phyloP scores from a whole-genome alignment of 73 alveolate species.

The Chromera velia region DNA sequence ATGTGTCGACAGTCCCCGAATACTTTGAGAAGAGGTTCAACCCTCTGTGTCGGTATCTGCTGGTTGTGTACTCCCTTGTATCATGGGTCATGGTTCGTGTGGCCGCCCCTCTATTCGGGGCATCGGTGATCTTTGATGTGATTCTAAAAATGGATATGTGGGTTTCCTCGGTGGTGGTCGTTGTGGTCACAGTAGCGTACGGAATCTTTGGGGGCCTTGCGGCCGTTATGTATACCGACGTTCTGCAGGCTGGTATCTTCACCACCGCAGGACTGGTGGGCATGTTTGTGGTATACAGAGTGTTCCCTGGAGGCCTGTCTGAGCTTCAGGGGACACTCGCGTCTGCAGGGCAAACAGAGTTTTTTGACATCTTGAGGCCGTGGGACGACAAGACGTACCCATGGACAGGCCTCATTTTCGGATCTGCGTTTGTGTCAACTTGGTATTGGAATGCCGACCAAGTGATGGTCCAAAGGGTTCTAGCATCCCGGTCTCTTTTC shows the following conservation, averaged over 20 bases:
- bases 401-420: not conserved
- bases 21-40: too few relatives aligned
- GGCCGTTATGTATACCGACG: constrained; percentile 1
- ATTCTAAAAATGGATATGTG: not conserved
- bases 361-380: not conserved
- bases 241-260: not conserved
- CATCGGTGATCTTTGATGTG: too few relatives aligned
- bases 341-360: not conserved
- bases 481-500: not conserved
- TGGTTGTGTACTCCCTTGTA: too few relatives aligned
- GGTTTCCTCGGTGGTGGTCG: not conserved
- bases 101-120: too few relatives aligned
- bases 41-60: too few relatives aligned
- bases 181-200: not conserved
- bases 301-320: not conserved
- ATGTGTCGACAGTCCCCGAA: too few relatives aligned
- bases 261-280: not conserved
- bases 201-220: not conserved
- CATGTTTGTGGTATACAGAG: not conserved
- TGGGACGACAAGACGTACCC: not conserved
- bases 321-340: not conserved
- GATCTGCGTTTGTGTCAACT: not conserved
- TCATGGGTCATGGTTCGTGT: too few relatives aligned
- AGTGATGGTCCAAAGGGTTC: not conserved
- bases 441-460: constrained; percentile 2